These are phyloP conservation scores for Ceratocystis cacaofunesta DNA, from an alignment of 2,329 filamentous ascomycete genomes.

Conservation along the genomic window DNA sequence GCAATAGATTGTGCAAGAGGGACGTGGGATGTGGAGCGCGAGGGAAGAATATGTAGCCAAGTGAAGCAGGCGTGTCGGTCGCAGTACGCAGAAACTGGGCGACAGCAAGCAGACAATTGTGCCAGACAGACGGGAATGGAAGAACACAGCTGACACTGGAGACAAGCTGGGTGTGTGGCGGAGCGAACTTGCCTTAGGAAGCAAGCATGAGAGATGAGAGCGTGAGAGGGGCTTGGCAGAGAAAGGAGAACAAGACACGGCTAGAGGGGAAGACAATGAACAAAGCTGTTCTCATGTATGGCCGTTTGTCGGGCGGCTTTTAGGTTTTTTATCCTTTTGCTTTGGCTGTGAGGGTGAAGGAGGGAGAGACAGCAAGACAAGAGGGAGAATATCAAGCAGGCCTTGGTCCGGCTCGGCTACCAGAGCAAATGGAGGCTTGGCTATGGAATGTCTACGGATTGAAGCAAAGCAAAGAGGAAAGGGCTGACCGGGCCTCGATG, in stretches of 20 bases:
- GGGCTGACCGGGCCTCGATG: neutral
- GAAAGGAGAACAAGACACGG: neutral
- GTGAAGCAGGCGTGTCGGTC: too few species aligned
- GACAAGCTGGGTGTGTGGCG: neutral
- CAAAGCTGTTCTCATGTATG: neutral
- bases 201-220: neutral
- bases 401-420: neutral
- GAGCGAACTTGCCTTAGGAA: neutral
- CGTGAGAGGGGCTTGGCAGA: neutral
- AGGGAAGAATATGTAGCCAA: neutral
- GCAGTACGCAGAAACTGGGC: too few species aligned
- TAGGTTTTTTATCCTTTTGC: neutral
- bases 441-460: neutral
- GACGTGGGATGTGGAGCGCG: neutral
- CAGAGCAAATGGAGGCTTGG: neutral
- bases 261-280: neutral
- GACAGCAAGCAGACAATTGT: too few species aligned
- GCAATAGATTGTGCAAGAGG: neutral
- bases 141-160: too few species aligned
- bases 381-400: neutral
- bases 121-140: too few species aligned
- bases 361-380: slow-evolving; percentile 7
- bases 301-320: neutral
- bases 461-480: neutral
- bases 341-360: neutral